Evolutionary conservation across 2,329 filamentous ascomycete species (phyloP).

Genomic region (Chaetomium sp.): DNA sequence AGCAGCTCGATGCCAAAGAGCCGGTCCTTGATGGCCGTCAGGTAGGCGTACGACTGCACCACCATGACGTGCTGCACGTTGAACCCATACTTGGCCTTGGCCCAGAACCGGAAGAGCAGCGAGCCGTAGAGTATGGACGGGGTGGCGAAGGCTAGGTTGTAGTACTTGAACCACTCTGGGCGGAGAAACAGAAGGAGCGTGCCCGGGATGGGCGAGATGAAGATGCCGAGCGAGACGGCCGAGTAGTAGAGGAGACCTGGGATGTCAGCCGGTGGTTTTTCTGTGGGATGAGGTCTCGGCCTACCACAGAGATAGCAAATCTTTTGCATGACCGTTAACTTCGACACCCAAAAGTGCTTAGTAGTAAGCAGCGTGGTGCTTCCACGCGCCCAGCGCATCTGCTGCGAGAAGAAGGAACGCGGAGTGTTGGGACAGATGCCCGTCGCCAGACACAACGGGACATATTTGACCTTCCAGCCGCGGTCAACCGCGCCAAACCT

Average conservation of each 20-base stretch:
- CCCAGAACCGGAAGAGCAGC: conserved; percentile 45
- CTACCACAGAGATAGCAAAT: conserved; percentile 46
- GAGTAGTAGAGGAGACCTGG: conserved; percentile 45
- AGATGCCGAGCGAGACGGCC: conserved; percentile 45
- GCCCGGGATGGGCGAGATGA: conserved; percentile 46
- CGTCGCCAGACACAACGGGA: conserved; percentile 46
- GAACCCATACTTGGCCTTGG: conserved; percentile 46
- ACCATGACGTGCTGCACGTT: conserved; percentile 48
- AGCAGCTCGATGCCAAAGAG: conserved; percentile 44
- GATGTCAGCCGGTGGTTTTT: neutral
- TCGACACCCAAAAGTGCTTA: conserved; percentile 45
- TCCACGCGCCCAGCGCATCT: conserved; percentile 49
- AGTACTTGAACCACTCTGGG: conserved; percentile 47
- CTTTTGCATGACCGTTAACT: conserved; percentile 45
- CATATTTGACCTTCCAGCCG: conserved; percentile 48
- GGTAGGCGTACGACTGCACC: conserved; percentile 47
- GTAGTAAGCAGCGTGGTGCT: conserved; percentile 46
- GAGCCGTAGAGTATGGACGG: conserved; percentile 46
- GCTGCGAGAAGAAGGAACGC: conserved; percentile 47
- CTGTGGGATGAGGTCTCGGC: neutral
- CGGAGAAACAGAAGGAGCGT: conserved; percentile 45
- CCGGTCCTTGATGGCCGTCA: conserved; percentile 47
- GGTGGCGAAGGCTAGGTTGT: conserved; percentile 48
- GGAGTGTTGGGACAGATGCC: conserved; percentile 49
- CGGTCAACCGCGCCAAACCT: conserved; percentile 46